Evolutionary conservation across 352 stramenopile genomes (phyloP).

Genomic region (Phytopythium boreale): DNA sequence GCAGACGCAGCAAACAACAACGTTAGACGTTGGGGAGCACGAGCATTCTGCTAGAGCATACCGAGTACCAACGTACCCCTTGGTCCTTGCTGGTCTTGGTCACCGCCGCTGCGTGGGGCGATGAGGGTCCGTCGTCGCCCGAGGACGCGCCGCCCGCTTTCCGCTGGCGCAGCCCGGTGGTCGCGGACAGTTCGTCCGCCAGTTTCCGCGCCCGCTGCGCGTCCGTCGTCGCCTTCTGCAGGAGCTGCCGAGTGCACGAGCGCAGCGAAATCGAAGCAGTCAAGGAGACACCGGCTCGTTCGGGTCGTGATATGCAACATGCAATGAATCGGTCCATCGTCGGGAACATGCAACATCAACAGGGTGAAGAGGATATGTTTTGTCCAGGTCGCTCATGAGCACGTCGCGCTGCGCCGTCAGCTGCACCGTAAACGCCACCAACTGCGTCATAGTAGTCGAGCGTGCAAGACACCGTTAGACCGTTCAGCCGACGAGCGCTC

Average conservation of each 20-base stretch:
- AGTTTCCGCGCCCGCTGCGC: conserved; percentile 63
- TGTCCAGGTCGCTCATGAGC: conserved; percentile 82
- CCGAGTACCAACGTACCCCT: conserved; percentile 30
- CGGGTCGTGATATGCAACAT: not conserved
- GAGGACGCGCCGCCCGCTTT: conserved; percentile 36
- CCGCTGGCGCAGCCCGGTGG: conserved; percentile 64
- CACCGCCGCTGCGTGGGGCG: conserved; percentile 18
- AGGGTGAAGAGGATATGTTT: conserved; percentile 33
- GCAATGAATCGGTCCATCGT: not conserved
- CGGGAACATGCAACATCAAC: not conserved
- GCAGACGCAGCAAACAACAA: not conserved
- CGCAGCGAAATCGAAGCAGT: conserved; percentile 6
- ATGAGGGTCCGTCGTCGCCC: conserved; percentile 30
- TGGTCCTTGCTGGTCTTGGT: conserved; percentile 45
- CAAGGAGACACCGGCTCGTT: conserved; percentile 12
- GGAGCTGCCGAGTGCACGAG: conserved; percentile 44
- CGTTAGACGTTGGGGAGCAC: not conserved
- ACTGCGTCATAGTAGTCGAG: conserved; percentile 27
- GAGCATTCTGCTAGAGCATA: not conserved
- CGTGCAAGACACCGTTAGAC: not conserved
- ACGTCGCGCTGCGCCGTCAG: conserved; percentile 83
- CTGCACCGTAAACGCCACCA: conserved; percentile 88
- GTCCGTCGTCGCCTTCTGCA: conserved; percentile 70
- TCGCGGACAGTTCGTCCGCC: conserved; percentile 42
- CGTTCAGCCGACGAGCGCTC: not conserved